Conservation (phyloP, 306 rosid species). For the Fragaria nilgerrensis region DNA sequence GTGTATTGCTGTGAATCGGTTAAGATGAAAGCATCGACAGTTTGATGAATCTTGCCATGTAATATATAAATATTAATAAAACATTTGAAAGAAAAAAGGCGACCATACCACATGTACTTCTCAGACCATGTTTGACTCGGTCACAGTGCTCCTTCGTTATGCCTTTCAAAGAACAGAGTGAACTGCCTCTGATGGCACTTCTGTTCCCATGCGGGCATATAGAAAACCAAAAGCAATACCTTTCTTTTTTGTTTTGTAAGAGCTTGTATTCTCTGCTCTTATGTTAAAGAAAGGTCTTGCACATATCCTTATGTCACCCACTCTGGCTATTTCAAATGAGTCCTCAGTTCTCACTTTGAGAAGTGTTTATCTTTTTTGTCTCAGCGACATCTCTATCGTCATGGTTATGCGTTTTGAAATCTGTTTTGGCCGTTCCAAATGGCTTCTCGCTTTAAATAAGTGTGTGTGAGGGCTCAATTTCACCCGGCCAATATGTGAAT, state of each 20-base stretch:
- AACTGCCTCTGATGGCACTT: neutral
- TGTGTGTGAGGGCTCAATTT: constrained; percentile 15
- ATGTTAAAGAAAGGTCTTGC: constrained; percentile 6
- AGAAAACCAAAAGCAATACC: neutral
- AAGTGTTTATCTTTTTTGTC: neutral
- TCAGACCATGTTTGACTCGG: neutral
- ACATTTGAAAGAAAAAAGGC: neutral
- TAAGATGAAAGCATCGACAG: neutral
- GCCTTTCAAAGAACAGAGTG: constrained; percentile 16
- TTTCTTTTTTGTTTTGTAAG: neutral
- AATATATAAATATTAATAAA: too few relatives aligned
- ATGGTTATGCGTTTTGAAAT: neutral
- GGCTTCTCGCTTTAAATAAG: neutral
- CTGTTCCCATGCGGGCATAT: constrained; percentile 11
- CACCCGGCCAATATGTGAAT: constrained; percentile 10
- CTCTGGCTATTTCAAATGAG: neutral
- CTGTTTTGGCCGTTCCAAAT: constrained; percentile 3
- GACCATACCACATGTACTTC: neutral
- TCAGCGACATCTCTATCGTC: neutral
- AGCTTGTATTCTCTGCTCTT: neutral
- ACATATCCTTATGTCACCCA: neutral
- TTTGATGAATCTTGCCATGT: neutral
- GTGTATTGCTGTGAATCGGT: neutral
- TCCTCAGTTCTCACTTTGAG: neutral
- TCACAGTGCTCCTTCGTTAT: neutral